These are phyloP conservation scores for Plectosphaerella sp. DNA, from an alignment of 2,329 filamentous ascomycete genomes.

Conservation along the genomic window DNA sequence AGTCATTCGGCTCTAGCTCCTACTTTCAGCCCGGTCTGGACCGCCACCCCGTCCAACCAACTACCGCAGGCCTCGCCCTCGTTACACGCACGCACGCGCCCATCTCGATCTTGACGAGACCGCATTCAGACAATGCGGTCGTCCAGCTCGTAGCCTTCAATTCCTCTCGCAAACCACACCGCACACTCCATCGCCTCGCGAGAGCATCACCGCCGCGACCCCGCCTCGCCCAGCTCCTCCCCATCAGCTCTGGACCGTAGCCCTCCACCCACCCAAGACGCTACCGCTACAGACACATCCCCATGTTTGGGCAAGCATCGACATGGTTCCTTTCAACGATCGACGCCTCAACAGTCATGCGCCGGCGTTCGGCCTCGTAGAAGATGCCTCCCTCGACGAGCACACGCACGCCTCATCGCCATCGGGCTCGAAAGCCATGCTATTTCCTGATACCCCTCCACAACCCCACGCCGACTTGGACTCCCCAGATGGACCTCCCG, in stretches of 20 bases:
- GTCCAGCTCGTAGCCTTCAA: too few relatives aligned
- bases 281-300: slow-evolving; percentile 1
- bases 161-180: neutral
- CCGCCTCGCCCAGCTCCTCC: neutral
- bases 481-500: neutral
- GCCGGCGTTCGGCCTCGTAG: neutral
- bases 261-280: too few relatives aligned
- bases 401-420: neutral
- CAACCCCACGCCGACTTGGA: neutral
- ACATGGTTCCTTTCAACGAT: slow-evolving; percentile 8
- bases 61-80: neutral
- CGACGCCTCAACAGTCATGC: neutral
- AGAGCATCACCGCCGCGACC: neutral
- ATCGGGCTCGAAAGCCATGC: neutral
- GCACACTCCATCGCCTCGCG: neutral
- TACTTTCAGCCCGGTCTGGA: neutral
- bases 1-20: neutral
- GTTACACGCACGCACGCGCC: neutral
- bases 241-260: neutral
- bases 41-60: neutral
- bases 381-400: neutral
- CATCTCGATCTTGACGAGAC: neutral
- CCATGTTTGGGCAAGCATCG: slow-evolving; percentile 8
- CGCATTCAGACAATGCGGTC: neutral
- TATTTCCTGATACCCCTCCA: neutral